A percentile compares a stretch with the other conserved stretches of the same genome.
Conservation (phyloP, 73 alveolate genomes). For the Strombidium stylifer region DNA sequence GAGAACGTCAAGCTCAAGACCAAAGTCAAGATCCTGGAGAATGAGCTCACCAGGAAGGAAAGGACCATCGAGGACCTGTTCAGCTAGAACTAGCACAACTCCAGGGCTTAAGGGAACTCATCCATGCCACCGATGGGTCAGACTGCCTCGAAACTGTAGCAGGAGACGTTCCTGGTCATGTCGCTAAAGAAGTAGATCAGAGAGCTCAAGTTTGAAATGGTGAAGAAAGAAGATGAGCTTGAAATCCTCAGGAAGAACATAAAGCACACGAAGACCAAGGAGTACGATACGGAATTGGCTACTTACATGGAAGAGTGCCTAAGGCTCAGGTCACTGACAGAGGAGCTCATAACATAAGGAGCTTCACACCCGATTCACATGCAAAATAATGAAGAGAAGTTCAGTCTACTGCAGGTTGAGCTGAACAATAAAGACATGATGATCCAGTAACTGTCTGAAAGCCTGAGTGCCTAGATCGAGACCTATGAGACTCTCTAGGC, state of each 20-base stretch:
- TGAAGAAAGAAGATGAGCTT: constrained; percentile 39
- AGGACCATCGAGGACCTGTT: constrained; percentile 10
- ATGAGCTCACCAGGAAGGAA: constrained; percentile 29
- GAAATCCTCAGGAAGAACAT: constrained; percentile 49
- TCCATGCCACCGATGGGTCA: too few species aligned
- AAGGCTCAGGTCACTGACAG: constrained; percentile 47
- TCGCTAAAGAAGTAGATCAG: constrained; percentile 55
- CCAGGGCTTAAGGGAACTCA: background rate
- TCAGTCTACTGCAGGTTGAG: too few species aligned
- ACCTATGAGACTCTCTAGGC: too few species aligned
- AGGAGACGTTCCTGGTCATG: constrained; percentile 35
- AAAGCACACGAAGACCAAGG: constrained; percentile 49
- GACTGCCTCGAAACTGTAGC: constrained; percentile 12
- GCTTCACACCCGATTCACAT: too few species aligned
- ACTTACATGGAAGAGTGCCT: constrained; percentile 69
- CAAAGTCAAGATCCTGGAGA: background rate
- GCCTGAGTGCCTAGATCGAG: too few species aligned
- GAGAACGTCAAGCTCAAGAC: constrained; percentile 40
- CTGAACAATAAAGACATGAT: too few species aligned
- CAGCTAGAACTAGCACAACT: background rate
- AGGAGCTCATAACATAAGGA: constrained; percentile 54
- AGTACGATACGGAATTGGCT: constrained; percentile 60
- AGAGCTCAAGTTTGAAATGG: constrained; percentile 35
- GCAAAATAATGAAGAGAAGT: too few species aligned
- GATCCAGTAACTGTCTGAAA: too few species aligned